These are phyloP conservation scores for Hymenoscyphus linearis DNA, from an alignment of 2,329 filamentous ascomycete species.

Conservation along the genomic window DNA sequence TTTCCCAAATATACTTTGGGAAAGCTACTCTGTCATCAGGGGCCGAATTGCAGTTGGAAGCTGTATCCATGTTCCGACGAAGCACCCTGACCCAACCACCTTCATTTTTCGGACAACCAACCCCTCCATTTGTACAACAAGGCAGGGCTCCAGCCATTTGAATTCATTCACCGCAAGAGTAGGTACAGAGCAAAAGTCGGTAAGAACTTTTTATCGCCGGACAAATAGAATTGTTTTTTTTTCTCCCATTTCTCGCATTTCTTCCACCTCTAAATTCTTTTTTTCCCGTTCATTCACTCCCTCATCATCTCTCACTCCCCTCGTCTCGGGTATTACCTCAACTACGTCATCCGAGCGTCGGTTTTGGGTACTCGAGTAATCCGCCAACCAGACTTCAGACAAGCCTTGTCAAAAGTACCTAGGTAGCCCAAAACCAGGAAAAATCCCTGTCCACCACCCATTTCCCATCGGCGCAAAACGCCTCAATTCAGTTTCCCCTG, in stretches of 20 bases:
- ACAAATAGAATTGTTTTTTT: neutral
- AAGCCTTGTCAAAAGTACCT: neutral
- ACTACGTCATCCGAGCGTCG: slow-evolving; percentile 17
- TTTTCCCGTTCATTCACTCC: slow-evolving; percentile 4
- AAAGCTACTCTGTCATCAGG: neutral
- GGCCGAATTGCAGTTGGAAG: neutral
- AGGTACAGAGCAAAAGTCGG: neutral
- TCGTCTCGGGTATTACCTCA: slow-evolving; percentile 10
- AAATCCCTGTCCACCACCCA: slow-evolving; percentile 13
- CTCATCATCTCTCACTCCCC: slow-evolving; percentile 5
- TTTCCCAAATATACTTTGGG: too few relatives aligned
- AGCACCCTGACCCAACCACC: neutral
- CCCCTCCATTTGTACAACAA: slow-evolving; percentile 4
- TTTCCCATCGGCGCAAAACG: slow-evolving; percentile 3
- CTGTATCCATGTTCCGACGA: neutral
- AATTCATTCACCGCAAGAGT: neutral
- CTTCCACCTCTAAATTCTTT: neutral
- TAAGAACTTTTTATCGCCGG: neutral
- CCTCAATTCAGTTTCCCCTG: slow-evolving; percentile 1
- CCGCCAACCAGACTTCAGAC: neutral
- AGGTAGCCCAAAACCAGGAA: slow-evolving; percentile 17
- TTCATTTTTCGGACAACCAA: slow-evolving; percentile 2
- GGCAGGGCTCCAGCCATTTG: neutral
- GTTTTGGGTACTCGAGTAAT: neutral
- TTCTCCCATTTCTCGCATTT: neutral